A percentile compares a stretch with the other conserved stretches of the same genome.
These are phyloP conservation scores for Trametes punicea DNA, from an alignment of 768 basidiomycete genomes.

Conservation along the genomic window DNA sequence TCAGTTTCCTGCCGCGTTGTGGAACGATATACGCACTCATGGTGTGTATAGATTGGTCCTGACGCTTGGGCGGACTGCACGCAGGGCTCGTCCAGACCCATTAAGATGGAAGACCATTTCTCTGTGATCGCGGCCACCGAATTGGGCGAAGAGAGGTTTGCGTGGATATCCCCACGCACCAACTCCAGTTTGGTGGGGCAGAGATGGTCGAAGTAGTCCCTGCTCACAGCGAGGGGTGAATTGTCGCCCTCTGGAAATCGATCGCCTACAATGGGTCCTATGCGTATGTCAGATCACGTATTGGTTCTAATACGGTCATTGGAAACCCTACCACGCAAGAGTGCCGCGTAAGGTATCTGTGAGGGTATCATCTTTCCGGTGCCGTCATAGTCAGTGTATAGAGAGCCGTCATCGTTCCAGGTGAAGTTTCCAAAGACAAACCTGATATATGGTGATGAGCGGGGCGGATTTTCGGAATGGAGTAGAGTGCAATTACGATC, in stretches of 20 bases:
- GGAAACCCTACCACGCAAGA: conserved; percentile 48
- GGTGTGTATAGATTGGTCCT: conserved; percentile 8
- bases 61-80: conserved; percentile 5
- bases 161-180: background rate
- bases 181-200: conserved; percentile 1
- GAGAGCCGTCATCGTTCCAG: conserved; percentile 42
- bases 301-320: no score
- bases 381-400: conserved; percentile 33
- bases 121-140: conserved; percentile 2
- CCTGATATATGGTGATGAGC: conserved; percentile 18
- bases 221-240: conserved; percentile 8
- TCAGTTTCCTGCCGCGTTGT: background rate
- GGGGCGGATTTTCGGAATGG: no score
- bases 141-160: background rate
- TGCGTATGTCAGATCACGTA: no score
- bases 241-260: background rate
- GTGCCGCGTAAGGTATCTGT: conserved; percentile 48
- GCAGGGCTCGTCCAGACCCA: background rate
- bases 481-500: conserved; percentile 28
- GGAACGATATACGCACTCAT: background rate
- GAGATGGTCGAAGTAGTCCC: conserved; percentile 10
- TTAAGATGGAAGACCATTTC: background rate
- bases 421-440: conserved; percentile 56
- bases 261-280: conserved; percentile 14
- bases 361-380: conserved; percentile 52